Evolutionary conservation across 2,329 filamentous ascomycete species (phyloP), one percentile per base, ranked within the genome.

Genomic region (Ophiostoma tasmaniense): DNA sequence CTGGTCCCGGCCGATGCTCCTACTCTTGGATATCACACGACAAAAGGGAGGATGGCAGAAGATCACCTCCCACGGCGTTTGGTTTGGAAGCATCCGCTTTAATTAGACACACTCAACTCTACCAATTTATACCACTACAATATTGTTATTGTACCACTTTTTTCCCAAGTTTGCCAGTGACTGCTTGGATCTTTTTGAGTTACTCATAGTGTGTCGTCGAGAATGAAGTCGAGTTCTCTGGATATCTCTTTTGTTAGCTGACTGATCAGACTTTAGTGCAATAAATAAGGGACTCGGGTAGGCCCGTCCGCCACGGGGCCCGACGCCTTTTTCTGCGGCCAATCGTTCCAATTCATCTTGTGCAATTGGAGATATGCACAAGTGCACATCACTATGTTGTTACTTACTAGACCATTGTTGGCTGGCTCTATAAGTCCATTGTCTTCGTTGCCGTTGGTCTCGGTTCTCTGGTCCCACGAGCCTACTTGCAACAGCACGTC

Each of bases 81-180:
- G 59, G 22, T 52, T 42, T 33, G 25, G 52, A 61, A 61, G 55
- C 55, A 61, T 61, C 14, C 42, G 64, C 52, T 39, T 35, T 33
- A 35, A 33, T 42, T 67, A 67, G 65, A 69, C 45, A 52, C 55
- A 67, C 65, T 55, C 68, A 69, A 67, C 68, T 69, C 68, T 67
- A 69, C 59, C 65, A 69, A 69, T 66, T 39, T 64, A 69, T 64
- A 55, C 64, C 68, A 62, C 55, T 64, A 64, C 65, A 64, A 61
- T 61, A 35, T 59, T 45, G 61, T 22, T 64, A 42, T 66, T 69
- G 65, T 69, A 64, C 64, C 50, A n/a, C 61, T 45, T 45, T 45
- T 45, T 8, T 7, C 0, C 42, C 17, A 45, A 45, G 5, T 8
- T 8, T n/a, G 42, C 42, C 6, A 45, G 42, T 45, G 42, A 45